Conservation (phyloP, 352 stramenopile species). For the Globisporangium canariense region DNA sequence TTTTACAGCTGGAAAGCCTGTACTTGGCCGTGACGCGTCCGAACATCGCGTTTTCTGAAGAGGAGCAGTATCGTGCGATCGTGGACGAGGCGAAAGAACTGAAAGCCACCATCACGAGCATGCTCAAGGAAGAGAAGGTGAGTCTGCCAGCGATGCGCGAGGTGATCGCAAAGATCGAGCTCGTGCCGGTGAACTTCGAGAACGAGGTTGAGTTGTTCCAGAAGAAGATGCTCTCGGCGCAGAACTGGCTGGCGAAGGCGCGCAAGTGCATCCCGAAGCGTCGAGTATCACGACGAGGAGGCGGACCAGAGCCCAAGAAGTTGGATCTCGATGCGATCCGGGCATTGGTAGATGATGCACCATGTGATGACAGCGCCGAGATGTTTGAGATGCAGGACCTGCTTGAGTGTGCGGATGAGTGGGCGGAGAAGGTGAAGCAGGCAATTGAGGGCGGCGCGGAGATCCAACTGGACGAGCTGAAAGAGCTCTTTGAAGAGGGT, state of each 20-base stretch:
- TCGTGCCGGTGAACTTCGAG: slow-evolving; percentile 86
- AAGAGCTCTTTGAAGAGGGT: slow-evolving; percentile 74
- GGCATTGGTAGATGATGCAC: slow-evolving; percentile 80
- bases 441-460: slow-evolving; percentile 75
- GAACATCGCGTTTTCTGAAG: slow-evolving; percentile 63
- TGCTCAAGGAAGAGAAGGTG: slow-evolving; percentile 80
- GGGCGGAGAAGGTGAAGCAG: slow-evolving; percentile 70
- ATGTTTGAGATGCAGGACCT: slow-evolving; percentile 90
- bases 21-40: slow-evolving; percentile 39
- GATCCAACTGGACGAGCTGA: slow-evolving; percentile 64
- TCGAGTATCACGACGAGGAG: slow-evolving; percentile 49
- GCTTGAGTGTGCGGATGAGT: slow-evolving; percentile 83
- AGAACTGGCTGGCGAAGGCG: slow-evolving; percentile 83
- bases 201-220: slow-evolving; percentile 76
- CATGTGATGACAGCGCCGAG: slow-evolving; percentile 79
- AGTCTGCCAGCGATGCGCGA: slow-evolving; percentile 79
- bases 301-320: slow-evolving; percentile 60
- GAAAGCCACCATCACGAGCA: slow-evolving; percentile 54
- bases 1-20: slow-evolving; percentile 37
- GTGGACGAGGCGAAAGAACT: slow-evolving; percentile 64
- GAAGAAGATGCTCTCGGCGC: slow-evolving; percentile 79
- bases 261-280: slow-evolving; percentile 86
- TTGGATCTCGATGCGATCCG: slow-evolving; percentile 81
- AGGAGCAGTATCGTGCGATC: slow-evolving; percentile 37
- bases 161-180: slow-evolving; percentile 72